These are phyloP conservation scores for Artemisia argyi DNA, from an alignment of 129 eudicot species.

Conservation along the genomic window DNA sequence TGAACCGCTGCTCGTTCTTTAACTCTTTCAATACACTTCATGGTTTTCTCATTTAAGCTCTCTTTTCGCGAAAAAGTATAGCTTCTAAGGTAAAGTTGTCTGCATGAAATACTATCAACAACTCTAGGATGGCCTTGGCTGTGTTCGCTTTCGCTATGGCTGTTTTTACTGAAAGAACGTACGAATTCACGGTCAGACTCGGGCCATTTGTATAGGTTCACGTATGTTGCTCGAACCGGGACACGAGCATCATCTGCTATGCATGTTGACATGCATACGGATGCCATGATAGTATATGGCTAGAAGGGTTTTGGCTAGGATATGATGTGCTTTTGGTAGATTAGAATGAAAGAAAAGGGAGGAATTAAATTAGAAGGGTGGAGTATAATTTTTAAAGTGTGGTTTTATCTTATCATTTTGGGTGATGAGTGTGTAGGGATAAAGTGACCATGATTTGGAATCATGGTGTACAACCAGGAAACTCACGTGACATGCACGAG, in stretches of 20 bases:
- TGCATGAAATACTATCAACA: constrained; percentile 82
- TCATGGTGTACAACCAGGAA: constrained; percentile 16
- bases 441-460: constrained; percentile 34
- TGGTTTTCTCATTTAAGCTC: constrained; percentile 48
- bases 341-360: constrained; percentile 35
- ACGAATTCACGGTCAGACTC: constrained; percentile 86
- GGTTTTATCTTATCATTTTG: constrained; percentile 14
- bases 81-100: constrained; percentile 80
- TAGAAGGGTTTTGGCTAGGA: constrained; percentile 16
- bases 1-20: constrained; percentile 36
- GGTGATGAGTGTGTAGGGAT: constrained; percentile 37
- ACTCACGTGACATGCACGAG: constrained; percentile 12
- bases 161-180: constrained; percentile 57
- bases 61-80: constrained; percentile 87
- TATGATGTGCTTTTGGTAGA: constrained; percentile 12
- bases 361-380: constrained; percentile 23
- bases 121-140: constrained; percentile 50
- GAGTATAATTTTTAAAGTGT: constrained; percentile 26
- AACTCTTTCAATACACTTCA: constrained; percentile 51
- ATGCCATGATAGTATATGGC: constrained; percentile 47
- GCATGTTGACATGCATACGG: constrained; percentile 75
- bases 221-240: constrained; percentile 77
- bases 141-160: constrained; percentile 17
- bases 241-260: constrained; percentile 49
- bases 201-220: constrained; percentile 89